These are phyloP conservation scores for Monosporascus sp. DNA, from an alignment of 2,329 filamentous ascomycete species.

Conservation along the genomic window DNA sequence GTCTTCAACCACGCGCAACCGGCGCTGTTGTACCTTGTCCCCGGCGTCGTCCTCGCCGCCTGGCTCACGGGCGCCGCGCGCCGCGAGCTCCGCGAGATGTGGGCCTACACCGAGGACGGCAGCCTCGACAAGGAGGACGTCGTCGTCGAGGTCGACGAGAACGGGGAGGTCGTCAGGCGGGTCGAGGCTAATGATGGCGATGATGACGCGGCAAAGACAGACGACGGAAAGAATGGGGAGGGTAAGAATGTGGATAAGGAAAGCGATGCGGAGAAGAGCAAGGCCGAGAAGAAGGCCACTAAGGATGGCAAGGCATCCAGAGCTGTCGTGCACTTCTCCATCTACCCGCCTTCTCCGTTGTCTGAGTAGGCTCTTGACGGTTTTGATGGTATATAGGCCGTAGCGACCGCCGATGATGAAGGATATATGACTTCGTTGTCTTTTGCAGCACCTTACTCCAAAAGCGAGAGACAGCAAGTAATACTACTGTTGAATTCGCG, in stretches of 20 bases:
- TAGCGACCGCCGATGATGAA: neutral
- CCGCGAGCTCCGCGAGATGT: constrained; percentile 71
- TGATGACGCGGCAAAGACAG: constrained; percentile 25
- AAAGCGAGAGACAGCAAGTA: too few species aligned
- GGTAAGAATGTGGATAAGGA: constrained; percentile 19
- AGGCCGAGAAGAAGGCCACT: constrained; percentile 10
- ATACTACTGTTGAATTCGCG: too few species aligned
- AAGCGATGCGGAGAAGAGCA: constrained; percentile 4
- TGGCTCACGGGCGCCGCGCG: constrained; percentile 68
- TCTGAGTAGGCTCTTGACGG: neutral
- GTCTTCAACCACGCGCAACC: constrained; percentile 79
- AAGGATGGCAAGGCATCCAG: constrained; percentile 4
- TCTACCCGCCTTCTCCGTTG: neutral
- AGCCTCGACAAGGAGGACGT: constrained; percentile 49
- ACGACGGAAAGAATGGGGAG: constrained; percentile 17
- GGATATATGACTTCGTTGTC: neutral
- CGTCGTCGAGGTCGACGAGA: constrained; percentile 47
- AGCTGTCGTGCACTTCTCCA: neutral
- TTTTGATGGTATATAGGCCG: too few species aligned
- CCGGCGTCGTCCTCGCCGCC: constrained; percentile 68
- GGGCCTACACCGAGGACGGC: constrained; percentile 73
- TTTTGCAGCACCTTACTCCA: neutral
- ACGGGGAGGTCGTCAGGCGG: constrained; percentile 40
- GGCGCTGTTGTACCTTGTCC: constrained; percentile 86
- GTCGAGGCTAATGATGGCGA: constrained; percentile 30